These are phyloP conservation scores for Russula griseocarnosa DNA, from an alignment of 768 basidiomycete species.

Conservation along the genomic window DNA sequence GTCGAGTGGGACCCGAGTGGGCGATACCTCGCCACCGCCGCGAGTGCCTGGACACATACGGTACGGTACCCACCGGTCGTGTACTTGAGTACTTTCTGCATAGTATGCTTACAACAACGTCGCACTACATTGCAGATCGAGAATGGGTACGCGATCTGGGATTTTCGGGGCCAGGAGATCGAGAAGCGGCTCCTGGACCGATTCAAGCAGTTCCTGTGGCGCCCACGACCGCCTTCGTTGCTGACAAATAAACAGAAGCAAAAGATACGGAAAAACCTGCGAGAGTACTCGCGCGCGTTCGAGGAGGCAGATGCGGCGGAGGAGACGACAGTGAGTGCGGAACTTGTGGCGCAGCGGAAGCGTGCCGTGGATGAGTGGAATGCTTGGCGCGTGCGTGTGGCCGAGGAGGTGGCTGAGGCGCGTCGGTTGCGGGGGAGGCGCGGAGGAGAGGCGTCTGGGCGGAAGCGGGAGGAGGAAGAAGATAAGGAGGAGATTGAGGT, in stretches of 20 bases:
- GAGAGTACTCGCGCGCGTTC: conserved; percentile 86
- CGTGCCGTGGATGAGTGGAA: conserved; percentile 98
- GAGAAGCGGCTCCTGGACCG: conserved; percentile 83
- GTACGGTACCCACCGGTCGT: conserved; percentile 43
- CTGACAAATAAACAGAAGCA: conserved; percentile 86
- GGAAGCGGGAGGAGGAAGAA: conserved; percentile 47
- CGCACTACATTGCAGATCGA: conserved; percentile 59
- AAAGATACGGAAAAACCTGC: conserved; percentile 79
- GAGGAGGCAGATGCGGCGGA: conserved; percentile 97
- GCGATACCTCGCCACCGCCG: conserved; percentile 87
- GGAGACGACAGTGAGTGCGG: conserved; percentile 91
- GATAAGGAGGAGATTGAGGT: conserved; percentile 90
- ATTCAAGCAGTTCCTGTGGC: conserved; percentile 99
- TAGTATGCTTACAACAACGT: neutral
- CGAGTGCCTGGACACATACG: conserved; percentile 92
- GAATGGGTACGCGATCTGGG: conserved; percentile 95
- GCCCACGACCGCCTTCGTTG: conserved; percentile 87
- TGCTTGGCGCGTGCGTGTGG: conserved; percentile 81
- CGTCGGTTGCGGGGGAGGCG: conserved; percentile 40
- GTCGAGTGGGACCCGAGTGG: conserved; percentile 99
- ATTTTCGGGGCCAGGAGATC: conserved; percentile 96
- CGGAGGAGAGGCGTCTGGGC: conserved; percentile 28
- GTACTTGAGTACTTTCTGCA: neutral
- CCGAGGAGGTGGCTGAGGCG: conserved; percentile 60
- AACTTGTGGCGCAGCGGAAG: conserved; percentile 84